Evolutionary conservation across 1,139 yeast genomes (phyloP).

Genomic region (Hyphopichia burtonii): DNA sequence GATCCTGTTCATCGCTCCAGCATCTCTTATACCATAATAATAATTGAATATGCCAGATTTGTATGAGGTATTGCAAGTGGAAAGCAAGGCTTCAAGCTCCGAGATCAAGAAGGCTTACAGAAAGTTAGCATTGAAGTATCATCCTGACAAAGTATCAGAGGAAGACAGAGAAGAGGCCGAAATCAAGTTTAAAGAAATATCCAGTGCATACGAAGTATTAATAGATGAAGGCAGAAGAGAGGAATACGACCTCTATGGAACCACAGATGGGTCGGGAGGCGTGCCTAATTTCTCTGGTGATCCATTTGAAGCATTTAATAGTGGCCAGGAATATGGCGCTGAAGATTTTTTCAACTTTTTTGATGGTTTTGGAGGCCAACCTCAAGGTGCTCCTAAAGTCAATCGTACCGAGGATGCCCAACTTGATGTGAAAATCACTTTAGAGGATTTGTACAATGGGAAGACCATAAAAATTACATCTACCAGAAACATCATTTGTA

Average conservation of each 20-base stretch:
- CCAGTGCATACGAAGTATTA: conserved; percentile 75
- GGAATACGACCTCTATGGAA: conserved; percentile 59
- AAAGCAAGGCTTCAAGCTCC: conserved; percentile 54
- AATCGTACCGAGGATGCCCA: conserved; percentile 64
- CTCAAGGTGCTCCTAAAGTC: conserved; percentile 5
- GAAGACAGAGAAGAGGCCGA: conserved; percentile 68
- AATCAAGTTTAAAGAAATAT: conserved; percentile 68
- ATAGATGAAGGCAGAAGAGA: conserved; percentile 60
- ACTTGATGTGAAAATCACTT: conserved; percentile 59
- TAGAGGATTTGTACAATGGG: conserved; percentile 81
- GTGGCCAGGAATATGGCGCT: conserved; percentile 44
- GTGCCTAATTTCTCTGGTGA: conserved; percentile 25
- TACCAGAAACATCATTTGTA: conserved; percentile 71
- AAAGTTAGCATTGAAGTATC: conserved; percentile 67
- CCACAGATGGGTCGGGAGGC: conserved; percentile 32
- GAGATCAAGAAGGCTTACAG: conserved; percentile 81
- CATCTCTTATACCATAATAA: background rate
- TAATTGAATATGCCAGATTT: conserved; percentile 27
- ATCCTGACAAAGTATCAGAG: conserved; percentile 79
- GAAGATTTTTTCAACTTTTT: conserved; percentile 77
- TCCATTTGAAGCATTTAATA: conserved; percentile 44
- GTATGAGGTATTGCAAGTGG: conserved; percentile 70
- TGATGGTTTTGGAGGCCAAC: conserved; percentile 24
- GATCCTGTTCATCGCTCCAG: background rate
- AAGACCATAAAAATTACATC: conserved; percentile 74